A percentile compares a stretch with the other conserved stretches of the same genome.
phyloP scores from a whole-genome alignment of 2,329 filamentous ascomycete genomes.

The Dothideomycetidae sp. region DNA sequence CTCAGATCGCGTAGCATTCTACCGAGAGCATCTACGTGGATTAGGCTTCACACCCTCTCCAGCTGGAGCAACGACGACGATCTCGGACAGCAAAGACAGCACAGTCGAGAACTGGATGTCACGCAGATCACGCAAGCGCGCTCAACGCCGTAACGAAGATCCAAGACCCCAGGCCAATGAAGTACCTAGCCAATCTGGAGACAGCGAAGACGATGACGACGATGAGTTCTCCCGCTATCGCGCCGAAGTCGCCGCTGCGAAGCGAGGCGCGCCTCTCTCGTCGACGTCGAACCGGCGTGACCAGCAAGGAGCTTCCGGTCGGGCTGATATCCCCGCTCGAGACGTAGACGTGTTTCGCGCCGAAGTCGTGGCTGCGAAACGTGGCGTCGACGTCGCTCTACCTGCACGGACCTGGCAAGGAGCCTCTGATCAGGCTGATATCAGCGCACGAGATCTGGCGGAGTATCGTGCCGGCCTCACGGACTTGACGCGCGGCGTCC shows the following conservation, averaged over 20 bases:
- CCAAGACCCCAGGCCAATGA: too few species aligned
- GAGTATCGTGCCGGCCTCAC: too few species aligned
- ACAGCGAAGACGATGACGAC: constrained; percentile 1
- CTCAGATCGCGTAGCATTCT: background rate
- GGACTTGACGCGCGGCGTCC: too few species aligned
- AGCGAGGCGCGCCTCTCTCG: constrained; percentile 1
- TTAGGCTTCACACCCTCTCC: background rate
- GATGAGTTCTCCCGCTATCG: constrained; percentile 7
- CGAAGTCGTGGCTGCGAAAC: background rate
- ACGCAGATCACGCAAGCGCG: background rate
- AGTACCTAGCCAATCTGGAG: too few species aligned
- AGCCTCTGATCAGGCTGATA: background rate
- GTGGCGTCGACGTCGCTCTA: too few species aligned
- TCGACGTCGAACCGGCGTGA: background rate
- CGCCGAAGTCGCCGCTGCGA: constrained; percentile 4
- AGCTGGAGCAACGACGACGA: background rate
- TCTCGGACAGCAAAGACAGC: background rate
- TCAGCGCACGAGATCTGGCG: too few species aligned
- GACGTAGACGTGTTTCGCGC: background rate
- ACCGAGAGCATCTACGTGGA: background rate
- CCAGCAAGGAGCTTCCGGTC: background rate
- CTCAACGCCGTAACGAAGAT: too few species aligned
- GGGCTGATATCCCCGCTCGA: background rate
- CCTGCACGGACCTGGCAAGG: background rate
- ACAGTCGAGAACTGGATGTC: background rate